These are phyloP conservation scores for Dictyostelium citrinum DNA, from an alignment of 78 protist genomes.

Conservation along the genomic window DNA sequence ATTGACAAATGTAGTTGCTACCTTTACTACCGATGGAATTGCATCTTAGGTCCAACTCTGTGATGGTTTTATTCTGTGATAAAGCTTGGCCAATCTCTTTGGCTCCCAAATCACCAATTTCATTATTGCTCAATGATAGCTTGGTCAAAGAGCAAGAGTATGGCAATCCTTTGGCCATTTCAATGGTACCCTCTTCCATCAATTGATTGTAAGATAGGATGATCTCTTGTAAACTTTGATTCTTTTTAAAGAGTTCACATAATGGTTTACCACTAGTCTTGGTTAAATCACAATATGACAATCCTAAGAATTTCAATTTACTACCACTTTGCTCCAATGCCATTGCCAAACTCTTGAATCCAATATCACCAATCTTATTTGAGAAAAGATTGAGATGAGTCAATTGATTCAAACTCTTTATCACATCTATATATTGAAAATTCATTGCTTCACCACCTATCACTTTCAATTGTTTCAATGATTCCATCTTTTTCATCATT, in stretches of 20 bases:
- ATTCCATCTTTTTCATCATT: background rate
- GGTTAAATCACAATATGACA: slow-evolving; percentile 3
- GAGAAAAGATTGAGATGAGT: slow-evolving; percentile 20
- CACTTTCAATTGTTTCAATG: background rate
- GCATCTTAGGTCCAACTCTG: slow-evolving; percentile 21
- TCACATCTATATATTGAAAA: background rate
- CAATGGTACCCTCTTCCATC: background rate
- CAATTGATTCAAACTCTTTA: background rate
- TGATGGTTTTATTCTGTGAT: background rate
- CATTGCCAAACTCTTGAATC: background rate
- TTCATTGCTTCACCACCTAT: background rate
- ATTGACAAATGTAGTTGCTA: slow-evolving; percentile 3
- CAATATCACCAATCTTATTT: slow-evolving; percentile 34
- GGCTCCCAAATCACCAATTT: slow-evolving; percentile 39
- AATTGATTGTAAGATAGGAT: slow-evolving; percentile 13
- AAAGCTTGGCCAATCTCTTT: slow-evolving; percentile 25
- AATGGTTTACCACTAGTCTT: background rate
- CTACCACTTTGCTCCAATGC: background rate
- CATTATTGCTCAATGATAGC: slow-evolving; percentile 4
- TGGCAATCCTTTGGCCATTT: background rate
- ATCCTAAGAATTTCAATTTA: slow-evolving; percentile 3
- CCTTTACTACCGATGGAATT: slow-evolving; percentile 19
- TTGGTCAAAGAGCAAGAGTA: background rate
- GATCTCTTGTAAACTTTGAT: background rate
- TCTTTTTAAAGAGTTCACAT: background rate